Evolutionary conservation across 306 rosid genomes (phyloP).

Genomic region (Carpinus fangiana): DNA sequence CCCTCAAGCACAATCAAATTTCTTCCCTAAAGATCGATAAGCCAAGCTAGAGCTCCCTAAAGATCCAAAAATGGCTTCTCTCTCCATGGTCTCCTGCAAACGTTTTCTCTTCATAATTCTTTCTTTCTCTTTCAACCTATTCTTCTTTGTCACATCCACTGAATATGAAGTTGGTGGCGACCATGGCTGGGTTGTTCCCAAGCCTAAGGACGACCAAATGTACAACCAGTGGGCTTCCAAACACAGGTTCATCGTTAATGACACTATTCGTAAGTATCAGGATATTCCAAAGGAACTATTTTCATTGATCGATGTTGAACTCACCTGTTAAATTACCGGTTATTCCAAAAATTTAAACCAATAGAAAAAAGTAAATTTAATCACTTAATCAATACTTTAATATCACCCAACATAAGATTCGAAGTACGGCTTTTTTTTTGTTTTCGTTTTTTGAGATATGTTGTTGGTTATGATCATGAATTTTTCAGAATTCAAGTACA

Average conservation of each 20-base stretch:
- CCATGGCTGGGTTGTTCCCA: constrained; percentile 67
- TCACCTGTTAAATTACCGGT: too few relatives aligned
- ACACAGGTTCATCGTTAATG: constrained; percentile 63
- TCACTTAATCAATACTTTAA: too few relatives aligned
- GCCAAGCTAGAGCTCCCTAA: constrained; percentile 32
- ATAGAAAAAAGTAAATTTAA: too few relatives aligned
- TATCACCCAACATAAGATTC: too few relatives aligned
- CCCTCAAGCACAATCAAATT: background rate
- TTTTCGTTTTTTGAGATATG: too few relatives aligned
- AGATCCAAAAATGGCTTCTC: constrained; percentile 40
- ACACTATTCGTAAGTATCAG: constrained; percentile 62
- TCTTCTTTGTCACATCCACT: constrained; percentile 29
- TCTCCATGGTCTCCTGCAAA: constrained; percentile 30
- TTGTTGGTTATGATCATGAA: background rate
- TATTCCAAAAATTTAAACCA: too few relatives aligned
- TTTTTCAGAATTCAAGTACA: constrained; percentile 55
- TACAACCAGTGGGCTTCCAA: constrained; percentile 79
- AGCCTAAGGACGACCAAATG: constrained; percentile 32
- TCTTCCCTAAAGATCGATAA: background rate
- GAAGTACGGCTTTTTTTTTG: too few relatives aligned
- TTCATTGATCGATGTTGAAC: too few relatives aligned
- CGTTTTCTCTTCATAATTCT: constrained; percentile 34
- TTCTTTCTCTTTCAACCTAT: constrained; percentile 16
- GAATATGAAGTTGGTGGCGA: constrained; percentile 63
- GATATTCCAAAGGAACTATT: too few relatives aligned